Evolutionary conservation across 768 basidiomycete species (phyloP), one percentile per base, ranked within the genome.

Genomic region (Clathrus columnatus): DNA sequence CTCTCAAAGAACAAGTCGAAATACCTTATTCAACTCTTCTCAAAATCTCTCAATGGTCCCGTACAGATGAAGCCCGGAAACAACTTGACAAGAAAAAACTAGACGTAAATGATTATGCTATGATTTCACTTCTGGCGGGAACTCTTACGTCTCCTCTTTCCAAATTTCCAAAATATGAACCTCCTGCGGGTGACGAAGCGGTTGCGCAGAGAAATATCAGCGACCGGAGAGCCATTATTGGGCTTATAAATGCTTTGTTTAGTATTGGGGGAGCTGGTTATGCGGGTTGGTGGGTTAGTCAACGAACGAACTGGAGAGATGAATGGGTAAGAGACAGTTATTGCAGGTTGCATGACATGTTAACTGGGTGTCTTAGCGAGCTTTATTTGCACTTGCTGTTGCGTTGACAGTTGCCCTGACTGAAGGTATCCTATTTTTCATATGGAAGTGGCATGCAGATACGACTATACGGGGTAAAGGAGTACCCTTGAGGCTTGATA

Each of bases 61-160:
- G 82, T 44, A 76, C 85, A 26, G 61, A 70, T 4, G 68, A 69
- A 46, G 86, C 81, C 6, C 64, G 60, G 30, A 55, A 56, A 0
- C 62, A 68, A 2, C 65, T 80, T 20, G 71, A 80, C 50, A 61
- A 70, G 5, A 74, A 74, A 8, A 67, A 72, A 1, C 70, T 89
- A 47, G 68, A 81, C 56, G 70, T 80, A 4, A 69, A 70, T 20
- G 71, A 76, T 14, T 91, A 87, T 65, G 70, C 75, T 5, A 89
- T 88, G 81, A 70, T 89, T 36, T 71, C 87, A 18, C 72, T 92
- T 30, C 79, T 92, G 5, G 87, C 90, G 16, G 89, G 89, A 32
- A 76, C 83, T 5, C 79, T 75, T 44, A 84, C 88, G n/a, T 87
- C 87, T 5, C 89, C 89, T 20, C 81, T 86, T 56, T 79, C 84